Conservation (phyloP, 2,329 filamentous ascomycete species). For the Pyricularia sp. region DNA sequence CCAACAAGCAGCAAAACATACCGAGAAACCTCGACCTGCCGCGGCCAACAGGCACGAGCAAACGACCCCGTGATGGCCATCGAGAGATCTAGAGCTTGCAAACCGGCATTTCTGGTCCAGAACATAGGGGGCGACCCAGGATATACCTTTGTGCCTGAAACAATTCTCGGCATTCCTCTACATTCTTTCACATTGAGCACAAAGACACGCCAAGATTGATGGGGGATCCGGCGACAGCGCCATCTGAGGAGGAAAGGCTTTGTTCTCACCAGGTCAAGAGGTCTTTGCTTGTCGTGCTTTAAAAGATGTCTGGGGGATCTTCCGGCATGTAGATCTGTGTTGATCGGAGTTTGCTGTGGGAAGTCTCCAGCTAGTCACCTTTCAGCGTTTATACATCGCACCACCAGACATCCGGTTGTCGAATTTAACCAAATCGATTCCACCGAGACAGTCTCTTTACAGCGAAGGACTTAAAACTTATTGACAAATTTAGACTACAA, state of each 20-base stretch:
- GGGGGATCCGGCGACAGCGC: not conserved
- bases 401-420: not conserved
- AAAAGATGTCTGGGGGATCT: not conserved
- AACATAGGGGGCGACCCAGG: not conserved
- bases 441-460: not conserved
- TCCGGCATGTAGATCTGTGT: not conserved
- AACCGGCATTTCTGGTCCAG: not conserved
- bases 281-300: not conserved
- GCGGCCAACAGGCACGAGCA: not conserved
- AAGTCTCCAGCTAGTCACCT: not conserved
- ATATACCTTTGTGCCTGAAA: not conserved
- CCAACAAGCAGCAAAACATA: not conserved
- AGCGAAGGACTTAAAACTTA: not conserved
- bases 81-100: not conserved
- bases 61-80: not conserved
- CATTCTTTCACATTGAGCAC: not conserved
- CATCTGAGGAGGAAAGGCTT: not conserved
- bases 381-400: not conserved
- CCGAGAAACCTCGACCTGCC: not conserved
- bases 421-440: too few relatives aligned
- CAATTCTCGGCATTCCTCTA: not conserved
- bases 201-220: not conserved
- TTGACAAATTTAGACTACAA: not conserved
- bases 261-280: not conserved
- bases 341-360: not conserved